These are phyloP conservation scores for Clavispora vitiphila DNA, from an alignment of 805 yeast genomes.

Conservation along the genomic window DNA sequence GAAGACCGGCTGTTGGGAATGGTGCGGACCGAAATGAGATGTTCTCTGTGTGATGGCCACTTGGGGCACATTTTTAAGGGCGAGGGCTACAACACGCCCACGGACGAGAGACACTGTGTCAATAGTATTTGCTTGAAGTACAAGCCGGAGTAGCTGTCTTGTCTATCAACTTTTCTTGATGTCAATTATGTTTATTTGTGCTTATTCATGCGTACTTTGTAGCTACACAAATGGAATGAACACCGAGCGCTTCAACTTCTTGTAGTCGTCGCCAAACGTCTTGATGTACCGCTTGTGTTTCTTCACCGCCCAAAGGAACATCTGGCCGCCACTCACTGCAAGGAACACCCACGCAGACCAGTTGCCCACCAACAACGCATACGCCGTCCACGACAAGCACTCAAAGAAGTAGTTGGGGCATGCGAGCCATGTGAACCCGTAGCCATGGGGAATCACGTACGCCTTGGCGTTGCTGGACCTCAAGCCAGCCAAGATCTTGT, in stretches of 20 bases:
- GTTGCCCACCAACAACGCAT: slow-evolving; percentile 70
- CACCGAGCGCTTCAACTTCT: slow-evolving; percentile 66
- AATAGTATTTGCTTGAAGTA: slow-evolving; percentile 80
- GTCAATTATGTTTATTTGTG: too few species aligned
- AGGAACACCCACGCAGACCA: slow-evolving; percentile 71
- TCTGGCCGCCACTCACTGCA: slow-evolving; percentile 68
- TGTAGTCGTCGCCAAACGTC: slow-evolving; percentile 74
- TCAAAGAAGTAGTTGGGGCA: slow-evolving; percentile 96
- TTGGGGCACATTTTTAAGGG: slow-evolving; percentile 93
- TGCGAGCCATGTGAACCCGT: slow-evolving; percentile 74
- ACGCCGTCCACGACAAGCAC: slow-evolving; percentile 65
- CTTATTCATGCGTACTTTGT: too few species aligned
- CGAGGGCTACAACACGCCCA: slow-evolving; percentile 86
- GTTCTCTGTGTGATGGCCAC: slow-evolving; percentile 88
- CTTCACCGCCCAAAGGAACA: slow-evolving; percentile 89
- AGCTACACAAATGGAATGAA: slow-evolving; percentile 58
- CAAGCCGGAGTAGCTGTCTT: slow-evolving; percentile 9
- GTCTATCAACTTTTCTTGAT: too few species aligned
- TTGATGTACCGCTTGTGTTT: slow-evolving; percentile 65
- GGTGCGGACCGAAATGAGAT: slow-evolving; percentile 84
- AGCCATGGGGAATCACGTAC: slow-evolving; percentile 75
- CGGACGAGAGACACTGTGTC: slow-evolving; percentile 92
- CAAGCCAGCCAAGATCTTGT: slow-evolving; percentile 56
- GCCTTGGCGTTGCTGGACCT: slow-evolving; percentile 49
- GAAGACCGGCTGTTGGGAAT: slow-evolving; percentile 68